Evolutionary conservation across 2,329 filamentous ascomycete species (phyloP).

Genomic region (Aspergillus sp.): DNA sequence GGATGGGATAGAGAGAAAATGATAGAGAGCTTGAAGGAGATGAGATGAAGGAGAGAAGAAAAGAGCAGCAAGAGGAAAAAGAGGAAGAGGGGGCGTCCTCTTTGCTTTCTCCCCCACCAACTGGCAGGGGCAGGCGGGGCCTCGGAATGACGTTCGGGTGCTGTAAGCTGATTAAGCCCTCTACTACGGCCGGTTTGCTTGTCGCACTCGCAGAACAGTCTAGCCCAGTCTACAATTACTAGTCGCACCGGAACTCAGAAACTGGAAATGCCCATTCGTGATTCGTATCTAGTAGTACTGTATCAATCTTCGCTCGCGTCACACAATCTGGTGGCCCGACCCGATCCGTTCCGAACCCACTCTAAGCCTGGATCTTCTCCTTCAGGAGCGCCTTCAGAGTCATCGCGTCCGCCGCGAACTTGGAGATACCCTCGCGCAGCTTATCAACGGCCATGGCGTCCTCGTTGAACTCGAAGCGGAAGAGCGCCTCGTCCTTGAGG

Average conservation of each 20-base stretch:
- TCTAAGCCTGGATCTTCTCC: conserved; percentile 61
- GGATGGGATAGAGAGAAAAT: no score
- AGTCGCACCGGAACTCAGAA: no score
- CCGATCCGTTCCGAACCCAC: conserved; percentile 1
- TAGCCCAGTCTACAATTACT: no score
- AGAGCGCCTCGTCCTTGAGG: conserved; percentile 76
- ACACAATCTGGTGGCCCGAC: not conserved
- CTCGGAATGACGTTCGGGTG: conserved; percentile 17
- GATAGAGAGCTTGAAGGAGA: conserved; percentile 4
- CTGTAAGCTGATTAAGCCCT: conserved; percentile 1
- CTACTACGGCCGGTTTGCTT: no score
- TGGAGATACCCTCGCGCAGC: conserved; percentile 97
- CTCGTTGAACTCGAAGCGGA: conserved; percentile 99
- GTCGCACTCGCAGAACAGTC: no score
- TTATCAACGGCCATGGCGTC: conserved; percentile 99
- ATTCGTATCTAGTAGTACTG: not conserved
- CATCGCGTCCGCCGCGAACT: conserved; percentile 92
- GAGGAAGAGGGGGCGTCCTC: conserved; percentile 11
- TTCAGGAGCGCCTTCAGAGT: conserved; percentile 88
- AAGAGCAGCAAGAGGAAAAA: conserved; percentile 10
- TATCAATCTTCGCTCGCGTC: no score
- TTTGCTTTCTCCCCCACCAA: not conserved
- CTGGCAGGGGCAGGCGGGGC: conserved; percentile 5
- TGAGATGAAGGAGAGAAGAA: conserved; percentile 8
- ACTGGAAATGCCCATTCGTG: not conserved